A percentile compares a stretch with the other conserved stretches of the same genome.
Evolutionary conservation across 345 rosid species (phyloP).

Genomic region (Syzygium oleosum): DNA sequence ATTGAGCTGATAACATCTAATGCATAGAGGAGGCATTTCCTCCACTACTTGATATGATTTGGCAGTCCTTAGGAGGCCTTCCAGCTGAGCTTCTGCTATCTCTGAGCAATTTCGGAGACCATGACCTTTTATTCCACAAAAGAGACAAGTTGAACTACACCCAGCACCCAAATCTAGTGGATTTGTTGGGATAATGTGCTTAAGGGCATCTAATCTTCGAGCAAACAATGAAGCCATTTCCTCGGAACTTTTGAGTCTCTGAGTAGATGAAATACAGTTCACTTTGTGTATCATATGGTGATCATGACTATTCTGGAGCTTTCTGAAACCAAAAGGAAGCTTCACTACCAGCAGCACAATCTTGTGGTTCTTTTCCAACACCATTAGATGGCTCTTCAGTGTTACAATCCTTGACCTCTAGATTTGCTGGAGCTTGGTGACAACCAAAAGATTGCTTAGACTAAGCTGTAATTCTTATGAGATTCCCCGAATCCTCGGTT

Average conservation of each 20-base stretch:
- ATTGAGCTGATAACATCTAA: constrained; percentile 57
- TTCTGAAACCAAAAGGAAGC: constrained; percentile 22
- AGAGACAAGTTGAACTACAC: constrained; percentile 38
- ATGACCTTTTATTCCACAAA: constrained; percentile 69
- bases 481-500: constrained; percentile 17
- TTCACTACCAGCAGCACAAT: constrained; percentile 11
- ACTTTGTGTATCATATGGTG: constrained; percentile 11
- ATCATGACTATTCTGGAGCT: constrained; percentile 15
- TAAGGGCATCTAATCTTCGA: constrained; percentile 67
- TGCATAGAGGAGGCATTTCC: constrained; percentile 37
- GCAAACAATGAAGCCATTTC: constrained; percentile 61
- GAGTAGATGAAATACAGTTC: constrained; percentile 20
- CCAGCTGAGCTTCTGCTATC: constrained; percentile 51
- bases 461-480: constrained; percentile 9
- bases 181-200: constrained; percentile 31
- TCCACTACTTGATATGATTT: constrained; percentile 26
- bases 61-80: constrained; percentile 34
- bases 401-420: constrained; percentile 7
- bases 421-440: constrained; percentile 3
- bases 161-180: constrained; percentile 19
- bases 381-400: constrained; percentile 2
- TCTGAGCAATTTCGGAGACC: constrained; percentile 50
- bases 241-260: constrained; percentile 39
- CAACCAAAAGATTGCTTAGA: constrained; percentile 4
- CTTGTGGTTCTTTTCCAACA: constrained; percentile 11